Base-by-base conservation (phyloP, 257 asterid species). In the Nemophila menziesii region DNA sequence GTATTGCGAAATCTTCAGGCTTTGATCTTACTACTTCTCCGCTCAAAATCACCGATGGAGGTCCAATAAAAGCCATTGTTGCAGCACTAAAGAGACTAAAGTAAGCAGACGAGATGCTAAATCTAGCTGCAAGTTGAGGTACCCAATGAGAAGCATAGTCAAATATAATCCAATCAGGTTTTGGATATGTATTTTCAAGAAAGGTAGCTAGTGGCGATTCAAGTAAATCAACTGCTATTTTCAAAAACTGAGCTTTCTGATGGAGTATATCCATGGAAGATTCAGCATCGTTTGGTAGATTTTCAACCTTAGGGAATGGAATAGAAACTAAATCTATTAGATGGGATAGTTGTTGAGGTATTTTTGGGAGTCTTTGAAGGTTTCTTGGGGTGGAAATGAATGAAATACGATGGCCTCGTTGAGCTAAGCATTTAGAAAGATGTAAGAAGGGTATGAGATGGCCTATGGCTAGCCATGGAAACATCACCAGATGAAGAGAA, bases 401-500 rank as follows among this genome's bases (percentile, higher is more conserved):
- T 19, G 97, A 74, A 14, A 86, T 54, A 21, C 33, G 61, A 20
- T 82, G 97, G 20, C 97, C 97, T 11, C 51, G 68, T 51, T 43
- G 54, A 16, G 97, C 93, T 44, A 86, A 62, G 68, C 44, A 49
- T 57, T 56, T 67, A 12, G 93, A 77, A 16, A 86, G 67, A 24
- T 58, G 49, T 24, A 70, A 54, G 54, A 82, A 86, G 13, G 97
- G 97, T 43, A 68, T 69, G 22, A 86, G 70, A 52, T 86, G 97
- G 46, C 97, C 95, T 61, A 79, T 68, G 60, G 95, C 95, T 27
- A 86, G 63, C 97, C 94, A 82, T 59, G 97, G 97, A 46, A 86
- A 77, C 92, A 86, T 64, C 41, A 82, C 93, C 33, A 82, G 55
- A 60, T 86, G 95, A 39, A 86, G 86, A 23, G 36, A 10, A 21